Conservation (phyloP, 2,329 filamentous ascomycete genomes). For the Biscogniauxia sp. region DNA sequence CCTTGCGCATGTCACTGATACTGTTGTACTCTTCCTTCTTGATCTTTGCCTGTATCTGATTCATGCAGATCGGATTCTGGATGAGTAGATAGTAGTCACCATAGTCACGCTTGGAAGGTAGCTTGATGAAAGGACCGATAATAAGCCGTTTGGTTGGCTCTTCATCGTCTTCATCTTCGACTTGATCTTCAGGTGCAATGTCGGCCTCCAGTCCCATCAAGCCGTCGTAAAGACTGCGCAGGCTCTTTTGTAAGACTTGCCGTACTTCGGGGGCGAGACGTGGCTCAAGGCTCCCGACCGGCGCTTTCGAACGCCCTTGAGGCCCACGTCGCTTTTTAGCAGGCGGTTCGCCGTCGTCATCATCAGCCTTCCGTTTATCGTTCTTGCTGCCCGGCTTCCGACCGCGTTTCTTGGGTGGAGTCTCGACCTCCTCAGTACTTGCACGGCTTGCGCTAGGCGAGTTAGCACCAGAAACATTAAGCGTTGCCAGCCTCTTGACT, state of each 20-base stretch:
- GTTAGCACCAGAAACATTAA: constrained; percentile 50
- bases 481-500: constrained; percentile 51
- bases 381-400: constrained; percentile 72
- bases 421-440: constrained; percentile 77
- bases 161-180: constrained; percentile 54
- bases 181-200: constrained; percentile 52
- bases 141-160: constrained; percentile 70
- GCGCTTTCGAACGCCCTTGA: constrained; percentile 66
- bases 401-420: constrained; percentile 75
- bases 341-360: constrained; percentile 73
- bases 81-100: constrained; percentile 96
- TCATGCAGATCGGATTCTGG: constrained; percentile 90
- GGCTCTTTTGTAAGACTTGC: constrained; percentile 72
- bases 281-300: constrained; percentile 34
- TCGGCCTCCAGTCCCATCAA: constrained; percentile 84
- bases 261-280: constrained; percentile 69
- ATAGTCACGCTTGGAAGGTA: constrained; percentile 85
- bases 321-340: constrained; percentile 75
- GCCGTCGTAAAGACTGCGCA: constrained; percentile 73
- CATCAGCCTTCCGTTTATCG: constrained; percentile 86
- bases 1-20: constrained; percentile 75
- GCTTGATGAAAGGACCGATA: constrained; percentile 90
- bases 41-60: constrained; percentile 90
- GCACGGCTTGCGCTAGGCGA: constrained; percentile 79
- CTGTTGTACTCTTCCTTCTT: constrained; percentile 91